These are phyloP conservation scores for Taxillus chinensis DNA, from an alignment of 164 flowering plant species.

Conservation along the genomic window DNA sequence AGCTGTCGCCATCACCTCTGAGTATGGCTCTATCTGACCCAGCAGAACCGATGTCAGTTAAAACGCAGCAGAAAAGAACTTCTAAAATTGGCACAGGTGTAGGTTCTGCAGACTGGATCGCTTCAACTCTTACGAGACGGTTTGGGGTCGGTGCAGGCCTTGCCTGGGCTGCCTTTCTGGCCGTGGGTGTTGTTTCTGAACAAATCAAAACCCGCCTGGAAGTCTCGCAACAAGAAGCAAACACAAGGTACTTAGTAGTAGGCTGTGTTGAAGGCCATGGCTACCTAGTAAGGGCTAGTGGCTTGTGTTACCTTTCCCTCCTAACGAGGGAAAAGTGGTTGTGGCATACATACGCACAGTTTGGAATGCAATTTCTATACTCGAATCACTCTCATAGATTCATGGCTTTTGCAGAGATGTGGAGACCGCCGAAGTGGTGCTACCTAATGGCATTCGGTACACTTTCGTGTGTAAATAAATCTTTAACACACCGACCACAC, in stretches of 20 bases:
- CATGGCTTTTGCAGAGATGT: conserved; percentile 38
- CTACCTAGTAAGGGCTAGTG: too few species aligned
- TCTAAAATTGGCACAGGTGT: conserved; percentile 12
- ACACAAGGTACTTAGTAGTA: conserved; percentile 36
- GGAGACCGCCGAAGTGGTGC: conserved; percentile 55
- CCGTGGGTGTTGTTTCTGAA: conserved; percentile 74
- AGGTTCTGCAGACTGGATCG: conserved; percentile 86
- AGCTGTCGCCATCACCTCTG: conserved; percentile 18
- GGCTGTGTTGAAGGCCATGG: too few species aligned
- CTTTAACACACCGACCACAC: too few species aligned
- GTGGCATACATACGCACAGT: too few species aligned
- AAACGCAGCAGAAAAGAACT: conserved; percentile 1
- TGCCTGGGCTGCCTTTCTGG: conserved; percentile 81
- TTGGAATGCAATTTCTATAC: too few species aligned
- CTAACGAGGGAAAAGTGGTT: too few species aligned
- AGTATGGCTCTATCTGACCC: conserved; percentile 3
- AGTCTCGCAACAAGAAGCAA: conserved; percentile 62
- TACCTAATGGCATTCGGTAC: conserved; percentile 82
- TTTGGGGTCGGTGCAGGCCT: conserved; percentile 95
- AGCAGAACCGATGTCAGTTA: too few species aligned
- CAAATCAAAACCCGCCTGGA: conserved; percentile 79
- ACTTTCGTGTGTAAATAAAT: background rate
- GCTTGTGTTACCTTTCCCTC: too few species aligned
- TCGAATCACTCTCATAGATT: background rate
- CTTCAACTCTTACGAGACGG: conserved; percentile 65